Evolutionary conservation across 441 rosid species (phyloP).

Genomic region (Manihot esculenta): DNA sequence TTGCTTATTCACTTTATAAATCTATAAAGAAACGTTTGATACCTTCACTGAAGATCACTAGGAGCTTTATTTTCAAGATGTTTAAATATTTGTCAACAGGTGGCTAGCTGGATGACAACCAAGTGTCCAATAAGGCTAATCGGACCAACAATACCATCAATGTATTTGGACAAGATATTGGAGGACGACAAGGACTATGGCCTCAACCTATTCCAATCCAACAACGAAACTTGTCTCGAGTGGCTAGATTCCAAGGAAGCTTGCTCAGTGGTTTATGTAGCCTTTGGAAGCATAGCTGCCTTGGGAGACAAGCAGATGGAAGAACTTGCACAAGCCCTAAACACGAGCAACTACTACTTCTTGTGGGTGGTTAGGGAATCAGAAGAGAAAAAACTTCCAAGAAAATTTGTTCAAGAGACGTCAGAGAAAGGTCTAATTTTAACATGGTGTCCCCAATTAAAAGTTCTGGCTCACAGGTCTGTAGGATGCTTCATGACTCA

Average conservation of each 20-base stretch:
- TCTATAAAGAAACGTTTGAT: too few relatives aligned
- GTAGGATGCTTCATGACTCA: constrained; percentile 30
- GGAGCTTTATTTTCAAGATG: too few relatives aligned
- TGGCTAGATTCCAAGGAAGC: constrained; percentile 17
- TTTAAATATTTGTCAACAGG: constrained; percentile 18
- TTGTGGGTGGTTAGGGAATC: constrained; percentile 23
- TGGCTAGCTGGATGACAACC: constrained; percentile 35
- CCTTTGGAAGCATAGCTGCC: constrained; percentile 16
- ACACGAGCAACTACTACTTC: constrained; percentile 8
- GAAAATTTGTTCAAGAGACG: not conserved
- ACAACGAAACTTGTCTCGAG: not conserved
- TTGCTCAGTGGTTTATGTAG: constrained; percentile 11
- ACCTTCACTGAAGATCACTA: too few relatives aligned
- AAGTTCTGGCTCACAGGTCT: constrained; percentile 22
- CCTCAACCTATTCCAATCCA: constrained; percentile 15
- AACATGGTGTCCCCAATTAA: constrained; percentile 21
- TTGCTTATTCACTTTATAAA: too few relatives aligned
- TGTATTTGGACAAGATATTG: constrained; percentile 42
- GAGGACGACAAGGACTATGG: constrained; percentile 31
- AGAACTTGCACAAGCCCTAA: constrained; percentile 4
- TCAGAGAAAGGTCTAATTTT: constrained; percentile 18
- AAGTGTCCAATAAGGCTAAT: constrained; percentile 31
- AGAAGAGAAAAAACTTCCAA: constrained; percentile 15
- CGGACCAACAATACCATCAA: constrained; percentile 47
- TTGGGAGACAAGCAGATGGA: constrained; percentile 16